A percentile compares a stretch with the other conserved stretches of the same genome.
These are phyloP conservation scores for Asclepias syriaca DNA, from an alignment of 257 asterid genomes.

Conservation along the genomic window DNA sequence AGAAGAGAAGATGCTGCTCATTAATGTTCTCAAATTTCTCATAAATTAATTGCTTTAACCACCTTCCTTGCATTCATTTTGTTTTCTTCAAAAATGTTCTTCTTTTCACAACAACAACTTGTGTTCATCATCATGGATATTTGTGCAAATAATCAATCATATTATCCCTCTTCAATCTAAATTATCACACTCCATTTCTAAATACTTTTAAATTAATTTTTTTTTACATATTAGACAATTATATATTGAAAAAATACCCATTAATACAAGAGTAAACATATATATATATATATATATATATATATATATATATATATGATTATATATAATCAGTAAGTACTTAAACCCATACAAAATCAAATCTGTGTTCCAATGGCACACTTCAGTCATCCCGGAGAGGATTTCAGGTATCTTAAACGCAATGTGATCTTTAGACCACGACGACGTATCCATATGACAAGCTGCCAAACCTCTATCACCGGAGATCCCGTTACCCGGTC, in stretches of 20 bases:
- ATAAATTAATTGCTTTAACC: constrained; percentile 4
- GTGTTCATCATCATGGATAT: not conserved
- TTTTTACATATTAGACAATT: too few relatives aligned
- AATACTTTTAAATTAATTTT: too few relatives aligned
- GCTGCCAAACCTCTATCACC: not conserved
- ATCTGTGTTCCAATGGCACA: not conserved
- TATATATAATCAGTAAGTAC: too few relatives aligned
- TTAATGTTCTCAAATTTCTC: constrained; percentile 6
- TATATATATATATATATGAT: too few relatives aligned
- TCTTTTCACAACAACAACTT: not conserved
- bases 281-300: too few relatives aligned
- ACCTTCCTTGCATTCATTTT: not conserved
- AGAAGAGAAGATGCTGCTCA: constrained; percentile 83
- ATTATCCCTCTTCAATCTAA: too few relatives aligned
- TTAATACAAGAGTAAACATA: too few relatives aligned
- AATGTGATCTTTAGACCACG: not conserved
- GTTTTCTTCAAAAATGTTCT: not conserved
- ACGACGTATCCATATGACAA: constrained; percentile 1
- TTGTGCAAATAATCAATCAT: not conserved
- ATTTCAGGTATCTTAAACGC: not conserved
- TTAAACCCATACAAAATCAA: not conserved
- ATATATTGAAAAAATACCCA: too few relatives aligned
- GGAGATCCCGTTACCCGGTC: not conserved
- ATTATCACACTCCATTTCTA: too few relatives aligned
- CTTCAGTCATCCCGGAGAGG: not conserved